These are phyloP conservation scores for Geotrichum klebahnii DNA, from an alignment of 1,139 yeast genomes.

Conservation along the genomic window DNA sequence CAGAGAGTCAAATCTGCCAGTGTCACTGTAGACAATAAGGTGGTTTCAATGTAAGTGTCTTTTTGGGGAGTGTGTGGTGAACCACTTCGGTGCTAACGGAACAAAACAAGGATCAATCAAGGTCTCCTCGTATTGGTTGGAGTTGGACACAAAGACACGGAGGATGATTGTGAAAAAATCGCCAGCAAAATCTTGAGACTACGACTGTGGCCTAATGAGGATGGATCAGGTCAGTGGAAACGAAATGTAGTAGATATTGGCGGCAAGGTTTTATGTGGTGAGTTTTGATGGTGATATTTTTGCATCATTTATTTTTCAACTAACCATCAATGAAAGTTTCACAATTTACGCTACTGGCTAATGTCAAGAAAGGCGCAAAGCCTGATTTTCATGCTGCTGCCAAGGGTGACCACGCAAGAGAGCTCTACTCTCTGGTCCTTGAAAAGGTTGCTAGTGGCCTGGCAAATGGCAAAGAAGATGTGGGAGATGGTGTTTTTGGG, in stretches of 20 bases:
- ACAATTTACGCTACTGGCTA: slow-evolving; percentile 84
- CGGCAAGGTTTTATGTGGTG: slow-evolving; percentile 55
- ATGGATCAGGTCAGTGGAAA: slow-evolving; percentile 59
- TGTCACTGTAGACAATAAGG: slow-evolving; percentile 67
- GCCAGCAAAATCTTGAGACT: slow-evolving; percentile 63
- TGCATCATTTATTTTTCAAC: neutral
- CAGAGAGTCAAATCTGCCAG: slow-evolving; percentile 86
- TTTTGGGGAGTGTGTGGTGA: neutral
- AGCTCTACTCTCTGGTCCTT: slow-evolving; percentile 62
- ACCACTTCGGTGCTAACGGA: neutral
- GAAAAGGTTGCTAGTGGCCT: slow-evolving; percentile 45
- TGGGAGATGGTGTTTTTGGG: slow-evolving; percentile 86
- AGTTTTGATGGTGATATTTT: slow-evolving; percentile 27
- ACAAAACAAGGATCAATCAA: slow-evolving; percentile 49
- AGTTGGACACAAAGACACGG: slow-evolving; percentile 68
- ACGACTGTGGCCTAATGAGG: slow-evolving; percentile 66
- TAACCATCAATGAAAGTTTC: slow-evolving; percentile 48
- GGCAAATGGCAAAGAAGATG: slow-evolving; percentile 55
- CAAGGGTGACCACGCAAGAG: slow-evolving; percentile 65
- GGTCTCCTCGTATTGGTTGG: slow-evolving; percentile 86
- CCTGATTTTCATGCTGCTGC: slow-evolving; percentile 93
- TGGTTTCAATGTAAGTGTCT: slow-evolving; percentile 49
- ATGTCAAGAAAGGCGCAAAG: slow-evolving; percentile 80
- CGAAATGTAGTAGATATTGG: slow-evolving; percentile 47
- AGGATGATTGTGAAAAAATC: slow-evolving; percentile 63